phyloP scores from a whole-genome alignment of 768 basidiomycete genomes.

The Boletus reticuloceps region DNA sequence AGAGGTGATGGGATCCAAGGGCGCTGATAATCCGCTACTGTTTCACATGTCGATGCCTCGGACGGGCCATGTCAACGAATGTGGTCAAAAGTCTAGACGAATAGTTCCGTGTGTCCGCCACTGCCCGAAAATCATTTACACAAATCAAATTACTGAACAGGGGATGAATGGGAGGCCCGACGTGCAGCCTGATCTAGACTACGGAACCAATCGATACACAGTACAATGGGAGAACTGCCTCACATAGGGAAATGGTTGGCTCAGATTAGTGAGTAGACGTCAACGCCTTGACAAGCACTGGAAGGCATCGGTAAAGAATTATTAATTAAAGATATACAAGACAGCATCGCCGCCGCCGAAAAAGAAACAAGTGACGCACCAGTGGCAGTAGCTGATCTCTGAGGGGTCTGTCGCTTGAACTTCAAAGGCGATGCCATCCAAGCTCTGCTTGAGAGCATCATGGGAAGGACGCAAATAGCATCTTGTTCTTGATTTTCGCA shows the following conservation, averaged over 20 bases:
- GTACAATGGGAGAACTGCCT: background rate
- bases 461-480: conserved; percentile 90
- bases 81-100: background rate
- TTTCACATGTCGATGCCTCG: background rate
- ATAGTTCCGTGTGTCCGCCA: conserved; percentile 1
- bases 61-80: conserved; percentile 2
- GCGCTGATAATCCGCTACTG: background rate
- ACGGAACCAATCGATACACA: background rate
- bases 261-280: conserved; percentile 11
- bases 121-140: background rate
- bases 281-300: conserved; percentile 22
- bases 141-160: background rate
- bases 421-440: conserved; percentile 77
- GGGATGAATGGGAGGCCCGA: background rate
- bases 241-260: background rate
- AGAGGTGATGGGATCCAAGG: conserved; percentile 1
- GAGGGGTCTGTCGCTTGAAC: conserved; percentile 80
- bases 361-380: conserved; percentile 46
- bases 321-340: background rate
- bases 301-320: background rate
- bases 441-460: conserved; percentile 67
- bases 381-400: conserved; percentile 68
- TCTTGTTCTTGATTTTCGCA: conserved; percentile 87
- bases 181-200: background rate
- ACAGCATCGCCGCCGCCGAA: background rate